Evolutionary conservation across 2,329 filamentous ascomycete genomes (phyloP), one percentile per base, ranked within the genome.

Genomic region (Lasiodiplodia citricola): DNA sequence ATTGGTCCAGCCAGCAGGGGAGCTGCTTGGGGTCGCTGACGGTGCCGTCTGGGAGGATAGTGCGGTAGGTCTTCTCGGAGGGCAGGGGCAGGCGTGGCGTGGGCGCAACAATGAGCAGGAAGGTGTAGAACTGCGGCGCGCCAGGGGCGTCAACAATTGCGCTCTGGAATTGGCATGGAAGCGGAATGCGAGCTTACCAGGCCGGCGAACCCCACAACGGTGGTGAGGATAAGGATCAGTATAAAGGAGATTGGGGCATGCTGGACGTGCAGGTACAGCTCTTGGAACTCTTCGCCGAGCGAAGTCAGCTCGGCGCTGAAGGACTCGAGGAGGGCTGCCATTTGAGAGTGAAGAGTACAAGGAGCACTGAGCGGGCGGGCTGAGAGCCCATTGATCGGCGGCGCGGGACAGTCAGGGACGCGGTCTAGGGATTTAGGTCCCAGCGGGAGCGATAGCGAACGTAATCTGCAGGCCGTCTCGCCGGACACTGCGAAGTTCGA

Each of bases 1-100:
- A 87, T 90, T 91, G 77, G 79, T 97, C 93, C 77, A 92, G 89
- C 95, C 95, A 98, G 83, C 92, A 97, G 13, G 94, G 92, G 35
- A 97, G 79, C 28, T 83, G 84, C 72, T 88, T 86, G 7, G 83
- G 81, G 54, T 81, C 78, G 70, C 83, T 88, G 62, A 83, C 82
- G 14, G 83, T 83, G 63, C 91, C 91, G 73, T 90, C 85, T 51
- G 90, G 85, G 47, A 88, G 83, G 51, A 93, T 90, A 4, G 93
- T 96, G 60, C 89, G 86, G 83, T 95, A 99, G 47, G 87, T 89
- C 83, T 96, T 97, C 79, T 99, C 96, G 38, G 92, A 93, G 4
- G 87, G 85, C 41, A 90, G 84, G 2, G 92, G 87, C 28, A 85
- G 82, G 68, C 96, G 92, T 11, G 96, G 96, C 63, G 90, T 88